A percentile compares a stretch with the other conserved stretches of the same genome.
These are phyloP conservation scores for Apiotrichum sp. DNA, from an alignment of 1,284 basidiomycete species.

Conservation along the genomic window DNA sequence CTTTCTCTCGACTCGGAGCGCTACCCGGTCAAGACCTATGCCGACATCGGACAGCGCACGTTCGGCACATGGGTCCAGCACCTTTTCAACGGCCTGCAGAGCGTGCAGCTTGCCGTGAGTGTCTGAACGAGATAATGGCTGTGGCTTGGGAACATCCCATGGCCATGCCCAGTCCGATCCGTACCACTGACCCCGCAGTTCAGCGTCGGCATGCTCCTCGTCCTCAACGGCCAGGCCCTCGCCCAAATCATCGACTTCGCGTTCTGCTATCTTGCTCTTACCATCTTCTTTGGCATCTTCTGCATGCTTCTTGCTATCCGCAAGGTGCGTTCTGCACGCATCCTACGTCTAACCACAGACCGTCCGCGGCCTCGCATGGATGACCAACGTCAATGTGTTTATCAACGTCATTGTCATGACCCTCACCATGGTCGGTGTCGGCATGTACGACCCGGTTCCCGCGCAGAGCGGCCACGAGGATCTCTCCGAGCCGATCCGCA, in stretches of 20 bases:
- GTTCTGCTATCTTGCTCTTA: slow-evolving; percentile 11
- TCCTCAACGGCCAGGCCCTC: slow-evolving; percentile 7
- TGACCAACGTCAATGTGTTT: slow-evolving; percentile 11
- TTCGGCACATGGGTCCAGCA: slow-evolving; percentile 5
- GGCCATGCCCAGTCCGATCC: background rate
- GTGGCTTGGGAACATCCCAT: too few relatives aligned
- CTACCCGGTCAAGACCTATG: slow-evolving; percentile 10
- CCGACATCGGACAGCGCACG: slow-evolving; percentile 11
- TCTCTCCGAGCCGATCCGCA: slow-evolving; percentile 49
- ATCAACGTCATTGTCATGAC: slow-evolving; percentile 7
- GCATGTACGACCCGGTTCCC: slow-evolving; percentile 44
- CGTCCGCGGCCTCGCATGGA: background rate
- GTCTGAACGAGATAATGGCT: too few relatives aligned
- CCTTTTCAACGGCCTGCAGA: slow-evolving; percentile 14
- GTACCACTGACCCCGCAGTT: background rate
- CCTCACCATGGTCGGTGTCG: slow-evolving; percentile 3
- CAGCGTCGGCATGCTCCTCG: slow-evolving; percentile 9
- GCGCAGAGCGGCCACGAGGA: slow-evolving; percentile 44
- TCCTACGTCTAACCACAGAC: background rate
- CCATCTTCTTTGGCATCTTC: slow-evolving; percentile 1
- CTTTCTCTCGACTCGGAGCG: slow-evolving; percentile 7
- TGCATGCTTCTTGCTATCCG: slow-evolving; percentile 2
- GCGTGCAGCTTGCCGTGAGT: slow-evolving; percentile 10
- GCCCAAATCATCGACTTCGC: slow-evolving; percentile 6
- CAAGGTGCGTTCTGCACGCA: background rate